Conservation (phyloP, 108 stramenopile species). For the Discostella stelligeroides region DNA sequence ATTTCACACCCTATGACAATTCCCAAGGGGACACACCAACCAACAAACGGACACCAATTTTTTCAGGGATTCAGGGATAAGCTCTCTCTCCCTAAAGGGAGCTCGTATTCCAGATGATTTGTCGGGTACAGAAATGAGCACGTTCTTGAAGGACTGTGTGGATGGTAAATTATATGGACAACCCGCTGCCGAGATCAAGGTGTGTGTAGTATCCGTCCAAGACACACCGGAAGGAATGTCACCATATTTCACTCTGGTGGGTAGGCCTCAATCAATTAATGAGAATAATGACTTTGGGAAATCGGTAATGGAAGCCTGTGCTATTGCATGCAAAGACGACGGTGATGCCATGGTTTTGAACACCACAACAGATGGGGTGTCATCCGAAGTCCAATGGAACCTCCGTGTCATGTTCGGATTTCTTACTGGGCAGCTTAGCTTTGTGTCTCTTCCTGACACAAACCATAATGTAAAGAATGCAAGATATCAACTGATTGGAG, state of each 20-base stretch:
- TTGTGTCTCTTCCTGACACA: conserved; percentile 18
- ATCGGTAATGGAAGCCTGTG: background rate
- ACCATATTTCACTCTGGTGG: conserved; percentile 12
- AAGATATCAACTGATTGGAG: conserved; percentile 31
- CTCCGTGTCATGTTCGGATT: background rate
- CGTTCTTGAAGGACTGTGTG: conserved; percentile 5
- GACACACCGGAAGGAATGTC: conserved; percentile 14
- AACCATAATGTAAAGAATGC: conserved; percentile 35
- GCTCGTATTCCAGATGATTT: conserved; percentile 1
- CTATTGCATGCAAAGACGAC: background rate
- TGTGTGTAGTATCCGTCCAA: conserved; percentile 21
- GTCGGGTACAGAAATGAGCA: background rate
- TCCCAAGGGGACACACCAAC: too few relatives aligned
- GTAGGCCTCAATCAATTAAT: conserved; percentile 9
- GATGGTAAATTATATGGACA: conserved; percentile 15
- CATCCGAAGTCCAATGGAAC: background rate
- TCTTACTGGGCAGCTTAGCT: conserved; percentile 7
- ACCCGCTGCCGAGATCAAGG: conserved; percentile 16
- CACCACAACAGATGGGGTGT: conserved; percentile 27
- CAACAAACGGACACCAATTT: too few relatives aligned
- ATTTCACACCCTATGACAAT: conserved; percentile 1
- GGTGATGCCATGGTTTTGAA: conserved; percentile 4
- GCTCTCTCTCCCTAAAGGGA: too few relatives aligned
- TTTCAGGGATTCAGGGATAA: too few relatives aligned
- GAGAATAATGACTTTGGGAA: background rate